phyloP scores from a whole-genome alignment of 768 basidiomycete species.

The Pisolithus microcarpus region DNA sequence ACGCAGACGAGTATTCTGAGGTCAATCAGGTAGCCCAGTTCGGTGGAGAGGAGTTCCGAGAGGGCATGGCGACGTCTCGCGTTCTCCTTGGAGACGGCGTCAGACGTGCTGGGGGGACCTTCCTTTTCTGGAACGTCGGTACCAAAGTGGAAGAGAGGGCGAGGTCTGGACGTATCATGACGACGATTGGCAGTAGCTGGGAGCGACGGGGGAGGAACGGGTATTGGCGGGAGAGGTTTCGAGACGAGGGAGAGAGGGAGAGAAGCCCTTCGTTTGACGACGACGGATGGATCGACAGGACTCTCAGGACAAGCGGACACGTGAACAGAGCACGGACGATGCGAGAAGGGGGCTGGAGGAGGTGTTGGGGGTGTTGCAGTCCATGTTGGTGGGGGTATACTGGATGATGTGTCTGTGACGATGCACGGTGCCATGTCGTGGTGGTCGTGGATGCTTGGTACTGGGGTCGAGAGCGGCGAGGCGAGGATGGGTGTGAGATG shows the following conservation, averaged over 20 bases:
- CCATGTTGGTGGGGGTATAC: constrained; percentile 41
- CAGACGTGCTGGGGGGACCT: not conserved
- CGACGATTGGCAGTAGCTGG: not conserved
- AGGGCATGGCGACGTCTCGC: constrained; percentile 64
- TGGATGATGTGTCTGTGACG: not conserved
- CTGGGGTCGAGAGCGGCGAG: constrained; percentile 52
- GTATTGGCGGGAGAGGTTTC: constrained; percentile 9
- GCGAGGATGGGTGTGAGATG: constrained; percentile 53
- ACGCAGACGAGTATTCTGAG: constrained; percentile 72
- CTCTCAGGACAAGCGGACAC: constrained; percentile 16
- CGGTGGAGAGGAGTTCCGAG: constrained; percentile 78
- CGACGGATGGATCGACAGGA: not conserved
- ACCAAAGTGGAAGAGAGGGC: constrained; percentile 12
- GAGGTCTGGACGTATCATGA: not conserved
- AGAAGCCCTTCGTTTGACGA: constrained; percentile 33
- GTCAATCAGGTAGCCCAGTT: constrained; percentile 75
- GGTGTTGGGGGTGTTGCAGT: constrained; percentile 55
- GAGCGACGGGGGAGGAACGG: not conserved
- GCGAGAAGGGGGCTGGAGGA: constrained; percentile 33
- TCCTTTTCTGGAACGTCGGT: constrained; percentile 15
- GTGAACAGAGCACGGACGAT: constrained; percentile 27
- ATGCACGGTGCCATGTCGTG: not conserved
- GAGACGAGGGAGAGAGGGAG: constrained; percentile 30
- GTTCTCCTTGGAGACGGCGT: constrained; percentile 34
- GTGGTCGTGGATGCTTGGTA: not conserved